Evolutionary conservation across 2,329 filamentous ascomycete species (phyloP).

Genomic region (Penicillium sp.): DNA sequence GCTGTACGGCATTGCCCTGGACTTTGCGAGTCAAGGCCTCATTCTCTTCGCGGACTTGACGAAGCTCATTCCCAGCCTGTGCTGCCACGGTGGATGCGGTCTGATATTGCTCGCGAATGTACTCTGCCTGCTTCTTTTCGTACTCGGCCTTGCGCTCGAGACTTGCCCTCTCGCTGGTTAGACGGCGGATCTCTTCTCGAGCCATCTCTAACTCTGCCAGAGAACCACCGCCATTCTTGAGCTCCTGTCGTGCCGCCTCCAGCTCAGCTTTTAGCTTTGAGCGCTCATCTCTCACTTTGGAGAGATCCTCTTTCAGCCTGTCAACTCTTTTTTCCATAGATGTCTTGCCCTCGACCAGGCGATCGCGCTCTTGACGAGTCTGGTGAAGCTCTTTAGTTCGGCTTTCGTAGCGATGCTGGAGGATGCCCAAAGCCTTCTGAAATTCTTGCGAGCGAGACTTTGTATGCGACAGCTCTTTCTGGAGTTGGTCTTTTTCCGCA

Average conservation of each 20-base stretch:
- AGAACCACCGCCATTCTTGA: slow-evolving; percentile 45
- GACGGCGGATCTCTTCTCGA: slow-evolving; percentile 42
- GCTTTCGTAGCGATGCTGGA: slow-evolving; percentile 51
- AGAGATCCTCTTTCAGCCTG: slow-evolving; percentile 41
- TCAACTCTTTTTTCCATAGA: slow-evolving; percentile 36
- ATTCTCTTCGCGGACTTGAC: slow-evolving; percentile 42
- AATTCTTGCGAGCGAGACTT: slow-evolving; percentile 35
- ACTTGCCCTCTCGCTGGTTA: slow-evolving; percentile 38
- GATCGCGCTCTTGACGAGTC: slow-evolving; percentile 40
- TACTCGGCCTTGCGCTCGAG: slow-evolving; percentile 45
- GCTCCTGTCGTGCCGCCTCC: slow-evolving; percentile 39
- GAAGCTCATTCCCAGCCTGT: slow-evolving; percentile 42
- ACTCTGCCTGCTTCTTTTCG: slow-evolving; percentile 48
- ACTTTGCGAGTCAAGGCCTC: slow-evolving; percentile 41
- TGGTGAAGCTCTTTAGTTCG: slow-evolving; percentile 41
- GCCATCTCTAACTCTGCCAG: slow-evolving; percentile 45
- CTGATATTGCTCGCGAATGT: slow-evolving; percentile 51
- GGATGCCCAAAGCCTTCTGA: slow-evolving; percentile 34
- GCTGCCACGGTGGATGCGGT: slow-evolving; percentile 48
- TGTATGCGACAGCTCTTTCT: slow-evolving; percentile 28
- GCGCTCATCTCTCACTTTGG: slow-evolving; percentile 45
- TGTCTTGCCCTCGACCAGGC: slow-evolving; percentile 31
- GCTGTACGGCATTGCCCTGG: slow-evolving; percentile 37
- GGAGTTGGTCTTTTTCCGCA: slow-evolving; percentile 35
- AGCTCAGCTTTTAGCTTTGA: slow-evolving; percentile 42